Base-by-base conservation (phyloP, 495 filamentous ascomycete species). In the Penicillium odoratum region DNA sequence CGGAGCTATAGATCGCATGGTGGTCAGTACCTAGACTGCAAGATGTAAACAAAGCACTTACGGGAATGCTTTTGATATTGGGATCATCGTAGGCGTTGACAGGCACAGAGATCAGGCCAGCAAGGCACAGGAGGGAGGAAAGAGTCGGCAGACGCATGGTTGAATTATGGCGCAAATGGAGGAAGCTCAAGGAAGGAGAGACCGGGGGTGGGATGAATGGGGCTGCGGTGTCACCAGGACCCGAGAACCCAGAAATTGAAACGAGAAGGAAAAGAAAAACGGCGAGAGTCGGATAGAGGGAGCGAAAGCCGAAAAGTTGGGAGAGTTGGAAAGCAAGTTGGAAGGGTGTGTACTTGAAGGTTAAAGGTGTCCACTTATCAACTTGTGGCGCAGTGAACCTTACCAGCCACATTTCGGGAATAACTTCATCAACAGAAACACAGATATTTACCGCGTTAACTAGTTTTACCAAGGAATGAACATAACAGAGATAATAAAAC, bases 51-150 rank as follows among this genome's bases (percentile, higher is more conserved):
- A 47, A 53, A 31, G 15, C 26, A 64, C 74, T 47, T 66, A 85
- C 83, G 46, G 81, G 79, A 68, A 85, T 85, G 65, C 77, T 81
- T 69, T 83, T 83, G 55, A 83, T 73, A 65, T 82, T 70, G 30
- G 64, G 34, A 38, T 74, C 69, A 31, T 72, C 69, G 30, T 76
- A 77, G 50, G 72, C 74, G 54, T 61, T 66, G 54, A 63, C 66
- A 9, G 67, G 69, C 43, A 71, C 59, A 3, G 67, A 60, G 7
- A 68, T 65, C 63, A 71, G 64, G 62, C 72, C 75, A 42, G 66
- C 68, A 25, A 78, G 68, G 56, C 70, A 70, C 25, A 78, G 66
- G 18, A 75, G 66, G 44, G 73, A 70, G 48, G 74, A 75, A 54
- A 78, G 53, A 51, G 67, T 68, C 51, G 73, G 73, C 30, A 78